A percentile compares a stretch with the other conserved stretches of the same genome.
phyloP scores from a whole-genome alignment of 148 eudicot species.

The Vaccinium corymbosum region DNA sequence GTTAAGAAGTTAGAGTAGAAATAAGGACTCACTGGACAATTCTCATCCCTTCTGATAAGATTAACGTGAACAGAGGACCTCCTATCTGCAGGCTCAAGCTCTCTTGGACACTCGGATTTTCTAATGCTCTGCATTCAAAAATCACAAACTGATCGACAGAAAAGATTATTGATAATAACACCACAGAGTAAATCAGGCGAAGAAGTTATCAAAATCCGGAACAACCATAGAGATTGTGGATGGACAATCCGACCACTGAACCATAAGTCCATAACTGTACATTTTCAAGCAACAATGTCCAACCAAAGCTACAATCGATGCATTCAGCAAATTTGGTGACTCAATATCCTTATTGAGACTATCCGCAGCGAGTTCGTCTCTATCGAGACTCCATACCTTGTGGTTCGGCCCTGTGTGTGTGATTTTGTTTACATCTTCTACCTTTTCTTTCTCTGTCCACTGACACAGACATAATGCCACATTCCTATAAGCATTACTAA shows the following conservation, averaged over 20 bases:
- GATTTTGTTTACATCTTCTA: neutral
- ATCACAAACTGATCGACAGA: neutral
- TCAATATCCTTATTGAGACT: neutral
- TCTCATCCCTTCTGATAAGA: constrained; percentile 50
- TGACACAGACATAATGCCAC: neutral
- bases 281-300: neutral
- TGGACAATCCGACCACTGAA: neutral
- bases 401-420: neutral
- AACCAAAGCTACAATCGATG: neutral
- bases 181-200: neutral
- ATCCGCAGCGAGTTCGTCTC: neutral
- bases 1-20: neutral
- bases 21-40: constrained; percentile 46
- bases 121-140: constrained; percentile 47
- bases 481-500: neutral
- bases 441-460: neutral
- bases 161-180: neutral
- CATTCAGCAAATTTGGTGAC: neutral
- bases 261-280: neutral
- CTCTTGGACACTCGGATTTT: constrained; percentile 58
- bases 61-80: constrained; percentile 53
- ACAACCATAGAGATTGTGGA: neutral
- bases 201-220: neutral
- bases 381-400: neutral
- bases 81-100: constrained; percentile 61